Base-by-base conservation (phyloP, 352 stramenopile genomes). In the Phytopythium delawarense region DNA sequence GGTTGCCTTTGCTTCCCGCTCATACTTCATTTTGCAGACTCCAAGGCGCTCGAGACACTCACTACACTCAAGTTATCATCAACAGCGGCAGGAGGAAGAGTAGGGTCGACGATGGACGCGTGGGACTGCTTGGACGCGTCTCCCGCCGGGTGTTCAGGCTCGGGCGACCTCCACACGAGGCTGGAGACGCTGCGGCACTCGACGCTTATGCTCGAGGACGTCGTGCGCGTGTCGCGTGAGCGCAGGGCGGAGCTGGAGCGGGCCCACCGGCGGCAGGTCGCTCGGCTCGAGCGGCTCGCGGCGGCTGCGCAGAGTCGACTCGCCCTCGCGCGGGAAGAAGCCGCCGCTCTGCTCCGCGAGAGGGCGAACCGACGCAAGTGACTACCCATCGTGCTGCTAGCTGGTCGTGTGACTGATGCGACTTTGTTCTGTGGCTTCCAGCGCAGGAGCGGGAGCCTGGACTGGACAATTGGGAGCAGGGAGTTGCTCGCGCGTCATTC, bases 191-290 rank as follows among this genome's bases (percentile, higher is more conserved):
- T 59, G 34, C 34, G 39, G 11, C 39, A 49, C 34, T 12, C 35
- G 53, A 21, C 35, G 35, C 9, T 21, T 20, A 35, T 49, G 35
- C 53, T 59, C 21, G 34, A 48, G n/a, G 53, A 59, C 34, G 25
- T 49, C 35, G 25, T 59, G 11, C 53, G 53, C 53, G 53, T 59
- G 5, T 59, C 53, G 35, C 20, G 39, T 1, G 53, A 59, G 39
- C 53, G 53, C 1, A 21, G 34, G 39, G 53, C 5, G 13, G 5
- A 30, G 15, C 1, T 44, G 53, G 53, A 59, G 53, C 53, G 53
- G 5, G 7, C 35, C n/a, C 13, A 49, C 35, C 18, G 13, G 53
- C 34, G 30, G 4, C n/a, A 49, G 12, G 18, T 49, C n/a, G 23
- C 21, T n/a, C 53, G 35, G 13, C 53, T 59, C 7, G 53, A 59